Evolutionary conservation across 2,329 filamentous ascomycete genomes (phyloP), one percentile per base, ranked within the genome.

Genomic region (Xylaria polymorpha): DNA sequence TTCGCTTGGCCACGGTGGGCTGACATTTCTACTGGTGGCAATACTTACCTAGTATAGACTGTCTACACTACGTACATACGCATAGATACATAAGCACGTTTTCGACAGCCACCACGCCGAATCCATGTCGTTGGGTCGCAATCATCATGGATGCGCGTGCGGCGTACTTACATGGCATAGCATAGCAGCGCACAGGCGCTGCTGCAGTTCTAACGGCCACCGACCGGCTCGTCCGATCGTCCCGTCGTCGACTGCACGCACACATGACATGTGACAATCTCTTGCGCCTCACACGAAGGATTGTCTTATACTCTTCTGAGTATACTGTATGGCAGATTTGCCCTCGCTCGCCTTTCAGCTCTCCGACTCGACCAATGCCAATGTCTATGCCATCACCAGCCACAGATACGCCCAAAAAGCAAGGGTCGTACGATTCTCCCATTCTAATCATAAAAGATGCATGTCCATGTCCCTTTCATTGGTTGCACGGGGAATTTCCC

Each of bases 401-500:
- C 35, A 63, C 57, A 20, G 15, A 37, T 48, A 37, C 37, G 32
- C 37, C 44, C 22, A 2, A 46, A 22, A 67, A 67, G 65, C 55
- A 67, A 59, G 48, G 46, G 60, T 67, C 39, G 60, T 63, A 67
- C 55, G 60, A 67, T 53, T 55, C 2, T 55, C 18, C 37, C 9
- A 44, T 55, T 51, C 22, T 32, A 56, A 60, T 48, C 59, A 62
- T 20, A 25, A n/a, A 10, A 18, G 15, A 56, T 60, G 60, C 60
- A 12, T 64, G 20, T 32, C 46, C 18, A 35, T 44, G 15, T 29
- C 22, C 8, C 43, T 22, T 12, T 29, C 46, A 64, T 64, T 67
- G 68, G 61, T 20, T 32, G 10, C 32, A 25, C 8, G 25, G 22
- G 29, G 32, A 32, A 14, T 41, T 43, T 41, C 43, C 50, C 60